phyloP scores from a whole-genome alignment of 345 rosid species.

The Pugionium cornutum region DNA sequence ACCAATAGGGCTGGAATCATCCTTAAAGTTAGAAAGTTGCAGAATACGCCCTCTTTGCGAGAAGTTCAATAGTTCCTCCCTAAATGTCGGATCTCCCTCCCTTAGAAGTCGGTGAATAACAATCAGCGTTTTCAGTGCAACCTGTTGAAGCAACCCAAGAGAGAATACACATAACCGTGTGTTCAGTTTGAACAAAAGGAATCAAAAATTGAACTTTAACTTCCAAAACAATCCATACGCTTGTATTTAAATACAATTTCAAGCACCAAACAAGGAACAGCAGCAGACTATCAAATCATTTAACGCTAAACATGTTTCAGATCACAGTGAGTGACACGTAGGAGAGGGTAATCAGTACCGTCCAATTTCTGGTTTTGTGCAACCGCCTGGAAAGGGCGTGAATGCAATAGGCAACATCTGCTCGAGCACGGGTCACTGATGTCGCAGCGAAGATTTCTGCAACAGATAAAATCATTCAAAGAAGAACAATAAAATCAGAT shows the following conservation, averaged over 20 bases:
- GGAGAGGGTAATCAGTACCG: constrained; percentile 32
- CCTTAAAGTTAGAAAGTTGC: constrained; percentile 93
- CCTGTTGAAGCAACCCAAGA: constrained; percentile 47
- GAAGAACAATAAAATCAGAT: constrained; percentile 23
- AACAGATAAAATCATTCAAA: constrained; percentile 5
- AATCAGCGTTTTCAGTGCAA: constrained; percentile 85
- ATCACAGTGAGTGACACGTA: too few species aligned
- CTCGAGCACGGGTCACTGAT: constrained; percentile 75
- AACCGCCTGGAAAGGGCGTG: constrained; percentile 79
- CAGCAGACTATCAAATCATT: neutral
- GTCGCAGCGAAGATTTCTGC: constrained; percentile 78
- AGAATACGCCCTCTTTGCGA: constrained; percentile 85
- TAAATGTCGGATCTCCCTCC: constrained; percentile 93
- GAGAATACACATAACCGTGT: neutral
- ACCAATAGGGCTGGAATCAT: constrained; percentile 98
- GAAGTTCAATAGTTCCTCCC: constrained; percentile 81
- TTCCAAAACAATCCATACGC: neutral
- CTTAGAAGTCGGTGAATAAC: constrained; percentile 87
- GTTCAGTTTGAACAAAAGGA: neutral
- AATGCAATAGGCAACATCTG: constrained; percentile 90
- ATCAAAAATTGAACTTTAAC: neutral
- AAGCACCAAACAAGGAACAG: neutral
- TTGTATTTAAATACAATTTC: neutral
- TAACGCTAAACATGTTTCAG: too few species aligned
- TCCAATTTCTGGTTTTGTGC: constrained; percentile 89